These are phyloP conservation scores for Yamadazyma laniorum DNA, from an alignment of 805 yeast genomes.

Conservation along the genomic window DNA sequence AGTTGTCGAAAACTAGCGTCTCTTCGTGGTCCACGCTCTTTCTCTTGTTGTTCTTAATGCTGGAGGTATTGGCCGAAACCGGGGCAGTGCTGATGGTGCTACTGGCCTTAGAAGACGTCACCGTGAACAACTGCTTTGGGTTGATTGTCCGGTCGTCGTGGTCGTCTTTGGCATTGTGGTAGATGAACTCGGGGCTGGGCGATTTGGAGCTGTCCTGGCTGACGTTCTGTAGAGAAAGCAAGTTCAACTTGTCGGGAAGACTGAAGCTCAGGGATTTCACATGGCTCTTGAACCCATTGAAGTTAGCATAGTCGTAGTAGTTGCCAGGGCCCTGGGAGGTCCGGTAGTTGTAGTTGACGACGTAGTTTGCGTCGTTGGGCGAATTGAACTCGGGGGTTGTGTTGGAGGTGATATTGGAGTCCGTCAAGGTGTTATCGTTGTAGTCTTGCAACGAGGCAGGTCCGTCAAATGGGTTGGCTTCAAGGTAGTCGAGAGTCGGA, in stretches of 20 bases:
- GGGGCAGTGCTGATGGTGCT: background rate
- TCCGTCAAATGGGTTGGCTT: background rate
- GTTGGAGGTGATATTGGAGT: constrained; percentile 23
- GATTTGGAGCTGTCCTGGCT: constrained; percentile 13
- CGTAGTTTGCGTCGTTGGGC: constrained; percentile 5
- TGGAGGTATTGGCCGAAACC: background rate
- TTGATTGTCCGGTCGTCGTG: constrained; percentile 28
- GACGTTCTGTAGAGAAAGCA: constrained; percentile 9
- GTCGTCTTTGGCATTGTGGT: constrained; percentile 6
- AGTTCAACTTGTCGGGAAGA: constrained; percentile 16
- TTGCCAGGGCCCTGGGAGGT: constrained; percentile 4
- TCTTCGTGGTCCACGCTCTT: constrained; percentile 1
- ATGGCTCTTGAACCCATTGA: constrained; percentile 2
- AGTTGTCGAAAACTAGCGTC: background rate
- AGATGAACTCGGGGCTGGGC: constrained; percentile 17
- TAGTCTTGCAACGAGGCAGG: background rate
- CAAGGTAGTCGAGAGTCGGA: constrained; percentile 6
- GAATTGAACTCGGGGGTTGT: constrained; percentile 12
- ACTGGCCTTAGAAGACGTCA: background rate
- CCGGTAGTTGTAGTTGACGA: constrained; percentile 5
- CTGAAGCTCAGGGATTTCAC: constrained; percentile 11
- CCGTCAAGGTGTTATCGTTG: constrained; percentile 3
- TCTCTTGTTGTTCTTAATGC: background rate
- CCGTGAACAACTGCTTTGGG: constrained; percentile 27
- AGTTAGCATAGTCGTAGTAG: background rate